A percentile compares a stretch with the other conserved stretches of the same genome.
phyloP scores from a whole-genome alignment of 192 early-diverging fungal genomes.

The Mortierella antarctica region DNA sequence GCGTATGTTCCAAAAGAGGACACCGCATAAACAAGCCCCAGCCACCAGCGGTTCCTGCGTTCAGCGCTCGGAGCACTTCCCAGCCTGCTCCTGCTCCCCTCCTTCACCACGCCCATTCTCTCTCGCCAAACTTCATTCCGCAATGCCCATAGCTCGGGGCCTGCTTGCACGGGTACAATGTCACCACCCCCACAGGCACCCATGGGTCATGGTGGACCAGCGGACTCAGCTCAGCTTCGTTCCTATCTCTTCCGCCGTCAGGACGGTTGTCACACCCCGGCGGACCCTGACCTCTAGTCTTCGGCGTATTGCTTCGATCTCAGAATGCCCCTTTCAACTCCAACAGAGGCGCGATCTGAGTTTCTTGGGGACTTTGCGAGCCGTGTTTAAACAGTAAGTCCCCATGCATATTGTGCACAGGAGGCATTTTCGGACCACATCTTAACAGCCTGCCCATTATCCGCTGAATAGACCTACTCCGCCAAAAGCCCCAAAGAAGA shows the following conservation, averaged over 20 bases:
- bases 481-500: constrained; percentile 55
- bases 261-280: not conserved
- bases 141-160: constrained; percentile 29
- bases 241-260: not conserved
- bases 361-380: constrained; percentile 40
- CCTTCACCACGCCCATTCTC: not conserved
- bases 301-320: constrained; percentile 8
- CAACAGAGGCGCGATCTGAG: constrained; percentile 41
- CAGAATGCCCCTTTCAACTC: constrained; percentile 11
- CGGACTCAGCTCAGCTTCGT: not conserved
- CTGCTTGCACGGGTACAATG: constrained; percentile 27
- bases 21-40: constrained; percentile 18
- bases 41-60: constrained; percentile 9
- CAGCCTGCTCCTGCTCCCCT: no score
- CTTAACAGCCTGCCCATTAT: not conserved
- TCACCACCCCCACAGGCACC: not conserved
- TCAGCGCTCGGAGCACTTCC: no score
- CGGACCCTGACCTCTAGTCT: constrained; percentile 17
- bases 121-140: not conserved
- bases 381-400: constrained; percentile 46
- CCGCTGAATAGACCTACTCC: constrained; percentile 18
- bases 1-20: not conserved
- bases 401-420: not conserved
- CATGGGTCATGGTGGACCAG: not conserved
- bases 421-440: not conserved